These are phyloP conservation scores for Hymenochaete sp. DNA, from an alignment of 1,284 basidiomycete species.

Conservation along the genomic window DNA sequence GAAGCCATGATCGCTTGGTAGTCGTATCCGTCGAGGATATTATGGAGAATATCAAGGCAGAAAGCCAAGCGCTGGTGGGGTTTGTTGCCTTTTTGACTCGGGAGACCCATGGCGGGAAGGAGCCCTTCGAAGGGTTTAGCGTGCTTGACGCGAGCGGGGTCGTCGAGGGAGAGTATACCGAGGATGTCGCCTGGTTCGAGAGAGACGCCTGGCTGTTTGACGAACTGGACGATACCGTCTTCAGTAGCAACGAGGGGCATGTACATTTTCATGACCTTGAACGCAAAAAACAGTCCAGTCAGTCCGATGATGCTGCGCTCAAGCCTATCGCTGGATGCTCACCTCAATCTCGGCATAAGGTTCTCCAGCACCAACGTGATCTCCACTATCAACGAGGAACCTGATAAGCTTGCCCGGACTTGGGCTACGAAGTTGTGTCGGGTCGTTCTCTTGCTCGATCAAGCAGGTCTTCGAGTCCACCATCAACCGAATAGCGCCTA, in stretches of 20 bases:
- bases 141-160: slow-evolving; percentile 94
- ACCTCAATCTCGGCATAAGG: slow-evolving; percentile 98
- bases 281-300: slow-evolving; percentile 2
- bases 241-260: slow-evolving; percentile 97
- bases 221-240: slow-evolving; percentile 92
- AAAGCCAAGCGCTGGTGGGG: slow-evolving; percentile 82
- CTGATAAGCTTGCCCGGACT: slow-evolving; percentile 96
- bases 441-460: slow-evolving; percentile 99
- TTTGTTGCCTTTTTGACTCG: slow-evolving; percentile 84
- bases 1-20: slow-evolving; percentile 82
- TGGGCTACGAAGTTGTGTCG: slow-evolving; percentile 92
- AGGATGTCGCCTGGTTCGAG: slow-evolving; percentile 97
- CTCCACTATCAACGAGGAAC: slow-evolving; percentile 93
- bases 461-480: slow-evolving; percentile 96
- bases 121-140: slow-evolving; percentile 97
- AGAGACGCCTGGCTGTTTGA: slow-evolving; percentile 96
- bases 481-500: slow-evolving; percentile 88
- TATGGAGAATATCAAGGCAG: slow-evolving; percentile 74
- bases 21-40: slow-evolving; percentile 93
- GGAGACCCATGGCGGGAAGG: slow-evolving; percentile 78
- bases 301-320: slow-evolving; percentile 20
- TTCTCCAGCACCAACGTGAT: slow-evolving; percentile 93
- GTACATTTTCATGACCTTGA: slow-evolving; percentile 97
- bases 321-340: slow-evolving; percentile 9
- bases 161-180: slow-evolving; percentile 94